Base-by-base conservation (phyloP, 2,329 filamentous ascomycete species). In the Diaporthe ilicicola region DNA sequence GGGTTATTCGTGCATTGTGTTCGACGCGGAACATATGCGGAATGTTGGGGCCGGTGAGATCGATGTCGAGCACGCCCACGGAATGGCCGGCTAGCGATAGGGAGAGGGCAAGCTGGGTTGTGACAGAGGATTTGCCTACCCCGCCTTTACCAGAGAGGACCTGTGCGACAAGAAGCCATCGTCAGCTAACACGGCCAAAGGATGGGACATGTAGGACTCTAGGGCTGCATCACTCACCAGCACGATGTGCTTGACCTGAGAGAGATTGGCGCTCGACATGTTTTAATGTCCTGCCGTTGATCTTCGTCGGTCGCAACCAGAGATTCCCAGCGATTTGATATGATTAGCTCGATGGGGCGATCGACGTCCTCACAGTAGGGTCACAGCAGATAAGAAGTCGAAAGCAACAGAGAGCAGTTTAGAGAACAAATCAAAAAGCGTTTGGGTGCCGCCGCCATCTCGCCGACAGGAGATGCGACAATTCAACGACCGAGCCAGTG, bases 61-160 rank as follows among this genome's bases (percentile, higher is more conserved):
- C 96, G 79, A 98, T 92, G 80, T 99, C 96, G 75, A 99, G 92
- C 34, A 99, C 94, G 67, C 96, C 96, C 53, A 98, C 95, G 0
- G 93, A 94, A 80, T 95, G 89, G 70, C 95, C 95, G 74, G 93
- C 90, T 1, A 96, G 88, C 2, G 94, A 92, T 39, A 99, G 90
- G 0, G 95, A 94, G 46, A 99, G 89, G 10, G 96, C 96, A 19
- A 99, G 91, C 81, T 99, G 96, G 1, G 95, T 97, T 0, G 96
- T 98, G n/a, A 98, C 91, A 66, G 94, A 97, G 53, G 95, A 98
- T 86, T 99, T 99, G 71, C 96, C 96, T 24, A 99, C 96, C 76
- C 96, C 96, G 78, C 96, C 96, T 88, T 99, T 99, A 76, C 96
- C 96, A 15, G 96, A 98, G 59, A 99, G 92, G 73, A 95, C 88